Base-by-base conservation (phyloP, 1,284 basidiomycete species). In the Ustilago sp. region DNA sequence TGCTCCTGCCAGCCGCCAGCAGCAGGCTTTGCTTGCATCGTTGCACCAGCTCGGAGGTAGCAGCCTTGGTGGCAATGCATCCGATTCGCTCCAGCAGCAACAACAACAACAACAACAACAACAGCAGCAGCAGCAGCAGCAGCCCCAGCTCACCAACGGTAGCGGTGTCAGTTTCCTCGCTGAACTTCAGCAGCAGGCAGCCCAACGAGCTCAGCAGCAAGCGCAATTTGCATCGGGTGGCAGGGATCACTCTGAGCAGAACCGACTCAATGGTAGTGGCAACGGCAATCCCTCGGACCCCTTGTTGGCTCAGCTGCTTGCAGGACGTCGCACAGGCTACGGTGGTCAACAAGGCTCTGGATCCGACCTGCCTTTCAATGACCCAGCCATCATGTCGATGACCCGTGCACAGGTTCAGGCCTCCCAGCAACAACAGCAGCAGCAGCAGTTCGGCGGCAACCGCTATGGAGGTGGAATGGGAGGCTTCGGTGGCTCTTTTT, bases 291-390 rank as follows among this genome's bases (percentile, higher is more conserved):
- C 75, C 19, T 63, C 74, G 6, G 82, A 83, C 38, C 77, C 83
- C 54, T 75, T 83, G 8, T 67, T 85, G 48, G 83, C 82, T n/a
- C 83, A 85, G 60, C 54, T 85, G 51, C 76, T 85, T 50, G 80
- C 79, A 3, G 71, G 61, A 9, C 65, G 70, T n/a, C 71, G 73
- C 43, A 38, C 61, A 48, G 63, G 63, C 32, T 70, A 65, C 50
- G 72, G 64, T 28, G 58, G 41, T 31, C 63, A 63, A 35, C 59
- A 50, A 19, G 68, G 59, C 1, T 61, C 58, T 15, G 57, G 59
- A 15, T 59, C 69, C 17, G 79, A 80, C 36, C 41, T 80, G 61
- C 71, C 68, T 0, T 80, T 80, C 62, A 63, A 59, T 23, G 81
- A 83, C 47, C 80, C 81, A 8, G 81, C 81, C 19, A 80, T 83